phyloP scores from a whole-genome alignment of 495 filamentous ascomycete genomes.

The Aspergillus saccharolyticus region DNA sequence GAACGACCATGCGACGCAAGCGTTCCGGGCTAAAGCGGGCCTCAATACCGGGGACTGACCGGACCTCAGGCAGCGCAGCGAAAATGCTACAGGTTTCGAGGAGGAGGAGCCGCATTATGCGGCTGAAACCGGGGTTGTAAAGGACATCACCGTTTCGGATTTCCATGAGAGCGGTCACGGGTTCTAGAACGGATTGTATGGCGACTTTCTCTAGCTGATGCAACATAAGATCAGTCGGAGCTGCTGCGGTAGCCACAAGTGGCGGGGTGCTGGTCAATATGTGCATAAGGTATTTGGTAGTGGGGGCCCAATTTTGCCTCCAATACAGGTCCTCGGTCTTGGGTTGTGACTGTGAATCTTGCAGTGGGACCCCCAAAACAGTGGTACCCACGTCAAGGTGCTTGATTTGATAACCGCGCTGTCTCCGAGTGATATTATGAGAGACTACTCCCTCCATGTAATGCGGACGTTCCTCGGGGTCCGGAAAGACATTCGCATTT shows the following conservation, averaged over 20 bases:
- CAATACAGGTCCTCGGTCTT: background rate
- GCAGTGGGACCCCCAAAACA: conserved; percentile 48
- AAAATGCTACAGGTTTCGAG: conserved; percentile 62
- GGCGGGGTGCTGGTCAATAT: conserved; percentile 47
- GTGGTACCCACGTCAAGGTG: conserved; percentile 62
- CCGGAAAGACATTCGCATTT: conserved; percentile 60
- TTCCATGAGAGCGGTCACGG: conserved; percentile 67
- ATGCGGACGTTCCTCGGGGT: conserved; percentile 57
- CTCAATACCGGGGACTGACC: conserved; percentile 51
- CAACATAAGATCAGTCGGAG: conserved; percentile 38
- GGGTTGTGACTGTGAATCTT: background rate
- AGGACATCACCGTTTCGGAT: conserved; percentile 72
- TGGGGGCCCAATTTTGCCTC: conserved; percentile 31
- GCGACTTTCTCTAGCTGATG: conserved; percentile 76
- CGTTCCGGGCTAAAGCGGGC: conserved; percentile 52
- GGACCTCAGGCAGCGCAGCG: conserved; percentile 61
- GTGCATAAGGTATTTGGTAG: conserved; percentile 45
- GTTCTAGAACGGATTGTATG: conserved; percentile 75
- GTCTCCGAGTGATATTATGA: conserved; percentile 54
- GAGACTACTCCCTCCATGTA: conserved; percentile 71
- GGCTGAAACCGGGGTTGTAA: conserved; percentile 49
- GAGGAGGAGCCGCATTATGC: conserved; percentile 58
- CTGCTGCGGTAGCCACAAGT: conserved; percentile 43
- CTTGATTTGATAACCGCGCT: conserved; percentile 52
- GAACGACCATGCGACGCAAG: conserved; percentile 50